Evolutionary conservation across 805 yeast species (phyloP).

Genomic region (Sugiyamaella chiloensis): DNA sequence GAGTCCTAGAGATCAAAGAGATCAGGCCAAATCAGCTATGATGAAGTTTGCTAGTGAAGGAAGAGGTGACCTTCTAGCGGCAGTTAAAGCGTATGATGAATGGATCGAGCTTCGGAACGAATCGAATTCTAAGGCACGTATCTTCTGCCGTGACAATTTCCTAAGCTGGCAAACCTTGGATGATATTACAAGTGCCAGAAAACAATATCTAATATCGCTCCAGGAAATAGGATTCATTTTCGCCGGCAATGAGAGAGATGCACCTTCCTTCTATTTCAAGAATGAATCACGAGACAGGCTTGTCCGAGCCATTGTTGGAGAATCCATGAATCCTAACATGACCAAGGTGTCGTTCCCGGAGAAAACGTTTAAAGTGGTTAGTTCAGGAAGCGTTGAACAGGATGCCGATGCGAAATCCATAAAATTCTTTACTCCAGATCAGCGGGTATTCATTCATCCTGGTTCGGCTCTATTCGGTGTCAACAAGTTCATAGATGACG

Average conservation of each 20-base stretch:
- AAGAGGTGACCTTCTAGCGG: conserved; percentile 74
- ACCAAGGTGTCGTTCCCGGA: conserved; percentile 82
- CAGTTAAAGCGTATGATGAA: conserved; percentile 54
- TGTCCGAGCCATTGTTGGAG: conserved; percentile 66
- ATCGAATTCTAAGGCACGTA: conserved; percentile 33
- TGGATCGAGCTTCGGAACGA: conserved; percentile 40
- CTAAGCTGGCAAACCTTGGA: conserved; percentile 62
- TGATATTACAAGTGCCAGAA: conserved; percentile 67
- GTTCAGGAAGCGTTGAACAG: conserved; percentile 77
- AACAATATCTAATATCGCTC: conserved; percentile 66
- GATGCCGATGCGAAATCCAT: conserved; percentile 77
- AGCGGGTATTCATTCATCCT: conserved; percentile 83
- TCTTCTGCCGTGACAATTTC: conserved; percentile 53
- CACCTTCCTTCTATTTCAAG: conserved; percentile 42
- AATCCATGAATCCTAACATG: conserved; percentile 78
- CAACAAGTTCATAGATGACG: conserved; percentile 36
- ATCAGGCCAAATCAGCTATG: conserved; percentile 48
- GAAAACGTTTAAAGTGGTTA: conserved; percentile 63
- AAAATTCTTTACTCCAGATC: conserved; percentile 70
- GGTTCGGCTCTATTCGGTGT: conserved; percentile 68
- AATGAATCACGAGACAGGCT: conserved; percentile 51
- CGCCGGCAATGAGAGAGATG: conserved; percentile 40
- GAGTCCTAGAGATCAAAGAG: conserved; percentile 59
- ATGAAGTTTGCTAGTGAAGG: conserved; percentile 38
- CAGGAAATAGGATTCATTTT: conserved; percentile 78